Percentiles rank a stretch among this genome's conserved stretches.
phyloP scores from a whole-genome alignment of 2,329 filamentous ascomycete genomes.

The Lasiodiplodia theobromae region DNA sequence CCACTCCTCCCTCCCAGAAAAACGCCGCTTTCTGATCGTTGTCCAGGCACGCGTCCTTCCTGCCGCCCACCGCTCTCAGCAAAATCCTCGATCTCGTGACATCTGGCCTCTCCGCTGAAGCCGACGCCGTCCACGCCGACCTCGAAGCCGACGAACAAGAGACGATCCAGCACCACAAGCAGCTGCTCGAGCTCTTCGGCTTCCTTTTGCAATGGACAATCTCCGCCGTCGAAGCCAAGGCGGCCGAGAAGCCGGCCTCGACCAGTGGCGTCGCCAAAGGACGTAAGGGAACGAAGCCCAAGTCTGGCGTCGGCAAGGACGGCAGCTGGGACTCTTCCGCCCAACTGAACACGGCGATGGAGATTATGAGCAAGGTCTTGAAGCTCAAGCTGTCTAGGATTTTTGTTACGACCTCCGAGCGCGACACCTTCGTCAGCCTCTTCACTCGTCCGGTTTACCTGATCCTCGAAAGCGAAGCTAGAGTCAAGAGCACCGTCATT shows the following conservation, averaged over 20 bases:
- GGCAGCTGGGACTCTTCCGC: conserved; percentile 85
- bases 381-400: conserved; percentile 91
- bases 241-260: conserved; percentile 83
- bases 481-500: conserved; percentile 86
- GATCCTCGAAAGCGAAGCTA: conserved; percentile 90
- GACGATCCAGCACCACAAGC: conserved; percentile 83
- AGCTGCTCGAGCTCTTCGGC: conserved; percentile 89
- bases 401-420: conserved; percentile 94
- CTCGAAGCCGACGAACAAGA: conserved; percentile 93
- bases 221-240: conserved; percentile 90
- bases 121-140: conserved; percentile 83
- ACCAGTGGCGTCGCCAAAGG: conserved; percentile 76
- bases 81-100: conserved; percentile 92
- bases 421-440: conserved; percentile 91
- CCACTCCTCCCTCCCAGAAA: conserved; percentile 47
- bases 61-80: conserved; percentile 83
- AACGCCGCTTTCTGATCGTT: conserved; percentile 33
- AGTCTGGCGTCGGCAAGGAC: conserved; percentile 68
- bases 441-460: conserved; percentile 94
- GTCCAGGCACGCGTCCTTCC: conserved; percentile 76
- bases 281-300: conserved; percentile 76
- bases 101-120: conserved; percentile 83
- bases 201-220: conserved; percentile 96
- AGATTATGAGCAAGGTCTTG: conserved; percentile 94
- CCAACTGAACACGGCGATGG: conserved; percentile 87